These are phyloP conservation scores for Sporisorium reilianum DNA, from an alignment of 1,284 basidiomycete genomes.

Conservation along the genomic window DNA sequence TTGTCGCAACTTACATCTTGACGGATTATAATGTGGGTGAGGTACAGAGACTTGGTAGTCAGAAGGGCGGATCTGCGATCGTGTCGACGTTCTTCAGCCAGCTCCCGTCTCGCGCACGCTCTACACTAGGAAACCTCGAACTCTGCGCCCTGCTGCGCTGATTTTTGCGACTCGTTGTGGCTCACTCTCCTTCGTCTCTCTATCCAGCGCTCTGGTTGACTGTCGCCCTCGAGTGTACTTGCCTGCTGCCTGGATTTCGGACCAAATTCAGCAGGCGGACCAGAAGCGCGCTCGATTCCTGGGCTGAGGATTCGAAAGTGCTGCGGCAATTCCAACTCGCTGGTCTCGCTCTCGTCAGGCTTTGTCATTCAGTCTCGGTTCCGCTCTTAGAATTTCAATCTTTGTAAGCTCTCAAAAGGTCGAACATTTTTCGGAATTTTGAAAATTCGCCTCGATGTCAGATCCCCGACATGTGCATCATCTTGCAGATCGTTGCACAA, in stretches of 20 bases:
- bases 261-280: background rate
- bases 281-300: background rate
- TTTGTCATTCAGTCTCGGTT: slow-evolving; percentile 18
- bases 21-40: slow-evolving; percentile 45
- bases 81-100: slow-evolving; percentile 34
- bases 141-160: slow-evolving; percentile 10
- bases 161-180: slow-evolving; percentile 4
- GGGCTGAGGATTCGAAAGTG: slow-evolving; percentile 6
- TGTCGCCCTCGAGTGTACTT: background rate
- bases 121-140: background rate
- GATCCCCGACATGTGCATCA: slow-evolving; percentile 10
- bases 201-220: background rate
- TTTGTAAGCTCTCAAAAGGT: background rate
- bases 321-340: slow-evolving; percentile 46
- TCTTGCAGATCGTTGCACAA: slow-evolving; percentile 8
- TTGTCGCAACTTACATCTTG: slow-evolving; percentile 49
- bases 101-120: slow-evolving; percentile 1
- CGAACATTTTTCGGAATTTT: slow-evolving; percentile 5
- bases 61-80: slow-evolving; percentile 30
- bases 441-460: background rate
- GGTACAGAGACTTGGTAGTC: slow-evolving; percentile 50
- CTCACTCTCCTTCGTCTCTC: too few relatives aligned
- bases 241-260: background rate
- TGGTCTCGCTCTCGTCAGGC: slow-evolving; percentile 7
- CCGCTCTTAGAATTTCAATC: background rate